These are phyloP conservation scores for Pseudognaphalium luteoalbum DNA, from an alignment of 129 eudicot species.

Conservation along the genomic window DNA sequence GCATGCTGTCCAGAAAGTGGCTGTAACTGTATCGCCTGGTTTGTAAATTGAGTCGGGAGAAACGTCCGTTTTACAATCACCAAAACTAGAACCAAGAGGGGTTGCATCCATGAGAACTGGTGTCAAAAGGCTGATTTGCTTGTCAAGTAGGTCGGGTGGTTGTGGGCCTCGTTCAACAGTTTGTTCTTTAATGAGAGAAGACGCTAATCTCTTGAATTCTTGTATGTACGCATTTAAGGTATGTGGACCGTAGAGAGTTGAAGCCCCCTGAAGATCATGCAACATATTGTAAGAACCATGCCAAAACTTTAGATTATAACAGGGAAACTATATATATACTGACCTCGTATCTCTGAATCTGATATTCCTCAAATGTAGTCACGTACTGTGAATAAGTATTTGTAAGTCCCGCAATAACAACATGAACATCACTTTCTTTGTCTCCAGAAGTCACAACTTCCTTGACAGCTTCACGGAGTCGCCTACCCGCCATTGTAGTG, in stretches of 20 bases:
- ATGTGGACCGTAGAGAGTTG: conserved; percentile 62
- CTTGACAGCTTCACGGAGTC: conserved; percentile 57
- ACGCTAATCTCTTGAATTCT: conserved; percentile 51
- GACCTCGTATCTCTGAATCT: conserved; percentile 63
- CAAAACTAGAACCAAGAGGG: conserved; percentile 47
- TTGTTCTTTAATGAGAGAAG: conserved; percentile 34
- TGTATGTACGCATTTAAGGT: conserved; percentile 53
- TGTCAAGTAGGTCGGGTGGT: conserved; percentile 54
- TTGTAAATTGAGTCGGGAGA: conserved; percentile 41
- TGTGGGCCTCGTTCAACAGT: conserved; percentile 44
- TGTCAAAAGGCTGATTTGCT: conserved; percentile 53
- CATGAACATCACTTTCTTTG: conserved; percentile 35
- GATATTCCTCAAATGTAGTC: conserved; percentile 63
- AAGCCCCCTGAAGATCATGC: conserved; percentile 48
- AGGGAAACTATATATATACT: background rate
- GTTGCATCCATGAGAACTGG: conserved; percentile 50
- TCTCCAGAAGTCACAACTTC: conserved; percentile 34
- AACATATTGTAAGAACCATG: background rate
- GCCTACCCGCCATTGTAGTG: conserved; percentile 71
- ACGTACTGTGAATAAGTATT: conserved; percentile 62
- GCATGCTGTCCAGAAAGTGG: conserved; percentile 55
- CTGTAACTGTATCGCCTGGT: conserved; percentile 43
- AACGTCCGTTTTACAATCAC: conserved; percentile 42
- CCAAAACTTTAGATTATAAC: background rate
- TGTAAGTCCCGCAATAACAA: conserved; percentile 58